Percentiles rank a stretch among this genome's conserved stretches.
phyloP scores from a whole-genome alignment of 345 rosid genomes.

The Murraya koenigii region DNA sequence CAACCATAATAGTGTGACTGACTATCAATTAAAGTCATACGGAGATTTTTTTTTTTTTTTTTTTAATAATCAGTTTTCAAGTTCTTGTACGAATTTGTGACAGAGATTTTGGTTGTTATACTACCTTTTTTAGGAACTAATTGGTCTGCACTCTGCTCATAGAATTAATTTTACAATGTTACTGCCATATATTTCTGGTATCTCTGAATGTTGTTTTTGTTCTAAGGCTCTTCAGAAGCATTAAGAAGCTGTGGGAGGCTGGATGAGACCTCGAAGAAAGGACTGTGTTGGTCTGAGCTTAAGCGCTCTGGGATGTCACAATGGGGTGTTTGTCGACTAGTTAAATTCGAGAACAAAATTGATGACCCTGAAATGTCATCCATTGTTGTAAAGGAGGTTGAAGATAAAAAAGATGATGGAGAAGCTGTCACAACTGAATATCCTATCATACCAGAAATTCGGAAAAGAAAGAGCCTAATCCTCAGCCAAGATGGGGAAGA shows the following conservation, averaged over 20 bases:
- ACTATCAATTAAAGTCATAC: not conserved
- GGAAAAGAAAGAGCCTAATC: slow-evolving; percentile 39
- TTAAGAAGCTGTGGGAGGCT: slow-evolving; percentile 7
- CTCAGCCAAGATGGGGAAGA: slow-evolving; percentile 24
- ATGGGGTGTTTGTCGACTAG: slow-evolving; percentile 36
- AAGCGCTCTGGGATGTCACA: slow-evolving; percentile 39
- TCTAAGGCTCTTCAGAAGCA: slow-evolving; percentile 21
- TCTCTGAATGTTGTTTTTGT: slow-evolving; percentile 5
- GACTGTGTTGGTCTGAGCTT: slow-evolving; percentile 39
- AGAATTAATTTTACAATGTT: not conserved
- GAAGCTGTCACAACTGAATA: slow-evolving; percentile 23
- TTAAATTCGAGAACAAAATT: slow-evolving; percentile 16
- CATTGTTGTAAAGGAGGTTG: slow-evolving; percentile 28
- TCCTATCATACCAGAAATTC: slow-evolving; percentile 23
- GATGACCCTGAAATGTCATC: slow-evolving; percentile 25
- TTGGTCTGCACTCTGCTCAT: not conserved
- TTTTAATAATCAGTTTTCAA: not conserved
- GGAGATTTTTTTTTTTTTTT: not conserved
- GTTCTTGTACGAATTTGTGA: not conserved
- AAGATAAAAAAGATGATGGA: slow-evolving; percentile 34
- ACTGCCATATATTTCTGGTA: slow-evolving; percentile 4
- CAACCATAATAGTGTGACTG: not conserved
- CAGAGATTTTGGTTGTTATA: not conserved
- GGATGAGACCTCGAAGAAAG: slow-evolving; percentile 37
- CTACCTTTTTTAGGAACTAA: not conserved